Percentiles rank a stretch among this genome's conserved stretches.
Conservation (phyloP, 2,329 filamentous ascomycete species). For the Sarocladium kiliense region DNA sequence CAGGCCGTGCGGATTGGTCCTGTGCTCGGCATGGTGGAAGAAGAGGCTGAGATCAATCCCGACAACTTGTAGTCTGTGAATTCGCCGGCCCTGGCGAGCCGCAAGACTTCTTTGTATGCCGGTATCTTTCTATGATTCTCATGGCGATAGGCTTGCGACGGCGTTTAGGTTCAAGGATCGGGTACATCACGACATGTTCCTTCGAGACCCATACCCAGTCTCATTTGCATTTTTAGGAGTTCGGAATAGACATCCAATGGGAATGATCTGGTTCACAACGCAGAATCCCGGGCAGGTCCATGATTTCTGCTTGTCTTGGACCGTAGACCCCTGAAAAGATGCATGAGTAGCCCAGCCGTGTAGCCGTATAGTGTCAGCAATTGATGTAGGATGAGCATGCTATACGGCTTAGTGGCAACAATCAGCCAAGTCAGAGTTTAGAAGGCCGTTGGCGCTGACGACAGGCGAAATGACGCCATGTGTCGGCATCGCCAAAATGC, state of each 20-base stretch:
- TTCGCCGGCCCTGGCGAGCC: too few species aligned
- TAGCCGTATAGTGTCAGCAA: too few species aligned
- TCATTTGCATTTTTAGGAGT: constrained; percentile 5
- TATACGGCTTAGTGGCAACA: not conserved
- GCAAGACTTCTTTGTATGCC: too few species aligned
- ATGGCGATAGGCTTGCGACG: not conserved
- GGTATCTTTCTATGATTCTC: not conserved
- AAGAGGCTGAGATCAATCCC: too few species aligned
- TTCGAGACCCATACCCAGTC: not conserved
- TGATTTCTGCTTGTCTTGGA: too few species aligned
- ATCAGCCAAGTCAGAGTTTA: not conserved
- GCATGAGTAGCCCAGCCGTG: too few species aligned
- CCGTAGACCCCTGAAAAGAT: too few species aligned
- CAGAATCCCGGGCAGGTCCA: too few species aligned
- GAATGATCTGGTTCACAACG: not conserved
- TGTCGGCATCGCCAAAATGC: not conserved
- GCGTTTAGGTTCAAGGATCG: not conserved
- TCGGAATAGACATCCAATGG: not conserved
- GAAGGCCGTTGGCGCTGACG: not conserved
- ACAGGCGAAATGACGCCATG: constrained; percentile 3
- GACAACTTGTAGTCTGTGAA: too few species aligned
- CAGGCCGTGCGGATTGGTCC: too few species aligned
- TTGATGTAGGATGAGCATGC: too few species aligned
- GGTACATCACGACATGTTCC: not conserved
- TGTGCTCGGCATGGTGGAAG: too few species aligned